Percentiles rank a stretch among this genome's conserved stretches.
Evolutionary conservation across 2,329 filamentous ascomycete genomes (phyloP).

Genomic region (Fusarium metavorans): DNA sequence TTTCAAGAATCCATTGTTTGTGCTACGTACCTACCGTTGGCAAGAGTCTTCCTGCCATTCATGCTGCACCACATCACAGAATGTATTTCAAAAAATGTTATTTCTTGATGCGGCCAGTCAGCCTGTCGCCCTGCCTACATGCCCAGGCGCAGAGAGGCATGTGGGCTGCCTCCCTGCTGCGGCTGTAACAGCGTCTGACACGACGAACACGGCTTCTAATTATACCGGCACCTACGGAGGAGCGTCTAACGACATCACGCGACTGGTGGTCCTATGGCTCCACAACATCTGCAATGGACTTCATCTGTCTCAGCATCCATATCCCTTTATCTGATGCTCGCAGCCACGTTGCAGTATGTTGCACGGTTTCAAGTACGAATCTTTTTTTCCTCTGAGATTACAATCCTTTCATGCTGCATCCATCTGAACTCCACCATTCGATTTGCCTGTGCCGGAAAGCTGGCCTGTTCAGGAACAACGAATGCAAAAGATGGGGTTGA

Average conservation of each 20-base stretch:
- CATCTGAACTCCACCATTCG: neutral
- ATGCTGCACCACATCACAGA: neutral
- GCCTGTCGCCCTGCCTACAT: neutral
- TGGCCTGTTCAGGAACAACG: neutral
- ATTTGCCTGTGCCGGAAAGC: neutral
- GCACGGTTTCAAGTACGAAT: neutral
- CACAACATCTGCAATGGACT: constrained; percentile 7
- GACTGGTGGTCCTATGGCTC: constrained; percentile 25
- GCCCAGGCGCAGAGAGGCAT: neutral
- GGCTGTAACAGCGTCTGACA: constrained; percentile 2
- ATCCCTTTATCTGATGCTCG: constrained; percentile 4
- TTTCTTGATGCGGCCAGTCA: neutral
- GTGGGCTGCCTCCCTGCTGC: constrained; percentile 31
- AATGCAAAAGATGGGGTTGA: neutral
- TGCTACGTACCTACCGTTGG: neutral
- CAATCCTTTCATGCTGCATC: neutral
- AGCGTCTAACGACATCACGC: constrained; percentile 35
- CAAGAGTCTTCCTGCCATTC: neutral
- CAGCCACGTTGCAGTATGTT: neutral
- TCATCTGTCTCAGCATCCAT: constrained; percentile 9
- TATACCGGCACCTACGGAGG: constrained; percentile 18
- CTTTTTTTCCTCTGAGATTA: neutral
- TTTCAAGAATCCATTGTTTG: neutral
- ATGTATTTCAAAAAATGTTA: neutral
- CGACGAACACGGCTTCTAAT: constrained; percentile 10